Conservation (phyloP, 2,329 filamentous ascomycete genomes). For the Clarireedia hainanense region DNA sequence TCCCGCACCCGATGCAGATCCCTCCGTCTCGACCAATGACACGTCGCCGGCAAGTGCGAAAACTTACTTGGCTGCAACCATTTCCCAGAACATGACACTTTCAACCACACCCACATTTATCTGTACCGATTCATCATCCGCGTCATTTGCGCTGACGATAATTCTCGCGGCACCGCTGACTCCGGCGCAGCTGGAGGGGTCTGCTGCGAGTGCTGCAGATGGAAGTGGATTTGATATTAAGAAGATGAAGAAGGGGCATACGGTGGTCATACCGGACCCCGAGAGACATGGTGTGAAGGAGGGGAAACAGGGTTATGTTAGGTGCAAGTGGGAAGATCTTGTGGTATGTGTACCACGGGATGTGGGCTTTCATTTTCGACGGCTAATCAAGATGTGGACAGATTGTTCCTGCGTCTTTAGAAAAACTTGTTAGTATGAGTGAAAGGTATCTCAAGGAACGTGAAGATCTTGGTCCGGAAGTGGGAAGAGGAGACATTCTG, state of each 20-base stretch:
- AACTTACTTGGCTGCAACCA: constrained; percentile 21
- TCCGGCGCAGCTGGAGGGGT: constrained; percentile 8
- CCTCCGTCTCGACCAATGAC: not conserved
- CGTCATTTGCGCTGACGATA: constrained; percentile 21
- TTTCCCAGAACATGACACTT: constrained; percentile 26
- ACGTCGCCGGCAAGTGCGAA: not conserved
- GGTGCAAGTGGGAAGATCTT: constrained; percentile 14
- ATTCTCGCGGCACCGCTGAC: constrained; percentile 8
- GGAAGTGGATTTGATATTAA: constrained; percentile 15
- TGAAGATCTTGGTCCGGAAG: not conserved
- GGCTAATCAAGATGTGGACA: constrained; percentile 6
- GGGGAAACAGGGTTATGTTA: constrained; percentile 24
- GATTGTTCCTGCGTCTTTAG: constrained; percentile 20
- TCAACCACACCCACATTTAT: constrained; percentile 25
- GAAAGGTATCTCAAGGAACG: not conserved
- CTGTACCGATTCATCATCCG: constrained; percentile 15
- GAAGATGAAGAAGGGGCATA: constrained; percentile 20
- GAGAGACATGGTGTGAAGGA: constrained; percentile 18
- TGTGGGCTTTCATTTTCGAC: not conserved
- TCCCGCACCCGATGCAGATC: constrained; percentile 3
- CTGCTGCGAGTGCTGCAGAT: not conserved
- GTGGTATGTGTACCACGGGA: constrained; percentile 1
- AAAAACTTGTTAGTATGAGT: constrained; percentile 18
- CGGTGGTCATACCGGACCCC: constrained; percentile 14
- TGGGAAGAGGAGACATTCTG: not conserved